phyloP scores from a whole-genome alignment of 2,329 filamentous ascomycete genomes.

The Stemphylium vesicarium region DNA sequence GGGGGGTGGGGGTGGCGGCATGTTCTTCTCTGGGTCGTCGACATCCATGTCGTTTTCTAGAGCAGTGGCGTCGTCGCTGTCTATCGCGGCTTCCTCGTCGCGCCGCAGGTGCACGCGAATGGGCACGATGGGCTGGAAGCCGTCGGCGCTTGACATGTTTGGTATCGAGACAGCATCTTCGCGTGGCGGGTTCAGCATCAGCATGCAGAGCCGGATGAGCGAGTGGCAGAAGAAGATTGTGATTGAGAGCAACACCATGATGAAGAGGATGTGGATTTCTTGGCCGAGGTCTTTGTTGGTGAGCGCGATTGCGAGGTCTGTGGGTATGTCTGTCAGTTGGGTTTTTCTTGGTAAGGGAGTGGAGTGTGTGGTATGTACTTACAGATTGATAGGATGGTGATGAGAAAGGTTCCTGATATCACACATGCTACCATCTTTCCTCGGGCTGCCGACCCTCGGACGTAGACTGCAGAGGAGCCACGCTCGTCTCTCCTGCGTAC shows the following conservation, averaged over 20 bases:
- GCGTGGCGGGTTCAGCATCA: conserved; percentile 59
- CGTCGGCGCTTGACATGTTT: conserved; percentile 62
- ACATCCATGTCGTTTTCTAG: conserved; percentile 47
- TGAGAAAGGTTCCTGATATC: conserved; percentile 69
- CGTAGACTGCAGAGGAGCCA: conserved; percentile 23
- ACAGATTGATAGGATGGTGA: conserved; percentile 69
- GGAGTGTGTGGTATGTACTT: conserved; percentile 48
- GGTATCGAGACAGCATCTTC: conserved; percentile 46
- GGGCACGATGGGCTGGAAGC: conserved; percentile 74
- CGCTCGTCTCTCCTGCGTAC: conserved; percentile 32
- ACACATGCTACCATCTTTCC: conserved; percentile 56
- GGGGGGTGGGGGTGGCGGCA: conserved; percentile 62
- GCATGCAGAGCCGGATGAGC: conserved; percentile 74
- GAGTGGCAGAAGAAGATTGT: conserved; percentile 83
- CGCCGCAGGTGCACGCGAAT: conserved; percentile 77
- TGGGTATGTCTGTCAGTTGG: conserved; percentile 2
- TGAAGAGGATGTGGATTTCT: conserved; percentile 80
- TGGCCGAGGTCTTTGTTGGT: conserved; percentile 67
- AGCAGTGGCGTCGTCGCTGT: conserved; percentile 51
- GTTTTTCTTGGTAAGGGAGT: background rate
- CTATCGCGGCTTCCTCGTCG: conserved; percentile 70
- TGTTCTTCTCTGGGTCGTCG: conserved; percentile 27
- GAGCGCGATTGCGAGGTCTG: conserved; percentile 76
- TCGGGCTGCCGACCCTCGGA: conserved; percentile 36
- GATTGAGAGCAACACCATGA: conserved; percentile 75